Conservation (phyloP, 768 basidiomycete genomes). For the Suillus clintonianus region DNA sequence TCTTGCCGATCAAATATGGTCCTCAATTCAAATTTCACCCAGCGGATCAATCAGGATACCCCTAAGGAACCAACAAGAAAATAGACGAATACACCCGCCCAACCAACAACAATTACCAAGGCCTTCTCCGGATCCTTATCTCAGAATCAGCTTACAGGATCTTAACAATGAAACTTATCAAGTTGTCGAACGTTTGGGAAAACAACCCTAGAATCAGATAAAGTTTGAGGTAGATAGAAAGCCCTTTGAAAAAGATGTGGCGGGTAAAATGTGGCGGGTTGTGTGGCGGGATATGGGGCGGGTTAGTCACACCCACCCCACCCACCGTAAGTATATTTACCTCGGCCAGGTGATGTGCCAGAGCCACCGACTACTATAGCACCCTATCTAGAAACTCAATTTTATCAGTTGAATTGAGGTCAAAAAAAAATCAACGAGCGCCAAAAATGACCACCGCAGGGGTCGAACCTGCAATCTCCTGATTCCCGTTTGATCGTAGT, state of each 20-base stretch:
- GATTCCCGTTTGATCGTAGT: constrained; percentile 57
- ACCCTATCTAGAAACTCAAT: background rate
- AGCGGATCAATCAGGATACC: background rate
- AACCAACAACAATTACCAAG: background rate
- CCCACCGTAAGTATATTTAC: background rate
- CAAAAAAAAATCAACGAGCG: background rate
- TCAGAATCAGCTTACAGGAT: background rate
- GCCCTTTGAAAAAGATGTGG: background rate
- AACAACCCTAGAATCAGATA: background rate
- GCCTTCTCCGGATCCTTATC: background rate
- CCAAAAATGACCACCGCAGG: constrained; percentile 37
- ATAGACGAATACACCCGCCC: too few species aligned
- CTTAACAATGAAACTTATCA: background rate
- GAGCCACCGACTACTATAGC: background rate
- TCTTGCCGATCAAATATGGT: background rate
- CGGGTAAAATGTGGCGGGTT: too few species aligned
- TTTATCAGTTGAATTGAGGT: background rate
- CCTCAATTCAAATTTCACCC: too few species aligned
- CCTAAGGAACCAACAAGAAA: background rate
- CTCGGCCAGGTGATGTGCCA: background rate
- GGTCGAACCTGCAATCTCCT: constrained; percentile 45
- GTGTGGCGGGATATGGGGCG: too few species aligned
- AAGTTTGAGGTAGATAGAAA: background rate
- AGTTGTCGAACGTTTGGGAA: background rate
- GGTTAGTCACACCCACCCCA: background rate